Evolutionary conservation across 306 rosid species (phyloP).

Genomic region (Castanopsis chinensis): DNA sequence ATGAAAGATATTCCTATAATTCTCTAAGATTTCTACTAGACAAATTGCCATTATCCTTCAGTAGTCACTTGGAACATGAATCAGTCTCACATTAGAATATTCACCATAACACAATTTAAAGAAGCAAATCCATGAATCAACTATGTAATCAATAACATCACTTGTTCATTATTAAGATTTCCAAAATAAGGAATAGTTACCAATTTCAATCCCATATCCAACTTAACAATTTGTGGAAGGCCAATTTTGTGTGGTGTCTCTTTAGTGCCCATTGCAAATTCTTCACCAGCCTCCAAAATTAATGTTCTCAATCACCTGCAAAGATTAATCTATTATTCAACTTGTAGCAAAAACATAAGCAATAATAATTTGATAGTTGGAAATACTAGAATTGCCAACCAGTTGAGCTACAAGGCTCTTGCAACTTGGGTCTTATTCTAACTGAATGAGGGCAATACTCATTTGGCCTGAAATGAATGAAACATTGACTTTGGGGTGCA

Average conservation of each 20-base stretch:
- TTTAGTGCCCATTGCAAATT: slow-evolving; percentile 46
- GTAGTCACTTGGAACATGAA: background rate
- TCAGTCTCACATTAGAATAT: background rate
- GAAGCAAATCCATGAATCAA: background rate
- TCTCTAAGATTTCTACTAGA: background rate
- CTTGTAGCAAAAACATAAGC: no score
- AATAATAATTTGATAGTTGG: no score
- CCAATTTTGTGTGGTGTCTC: slow-evolving; percentile 37
- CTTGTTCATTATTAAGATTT: background rate
- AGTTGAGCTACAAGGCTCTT: no score
- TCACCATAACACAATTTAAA: background rate
- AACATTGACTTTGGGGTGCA: no score
- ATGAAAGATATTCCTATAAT: background rate
- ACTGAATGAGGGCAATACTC: no score
- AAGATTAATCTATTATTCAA: no score
- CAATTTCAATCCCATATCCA: slow-evolving; percentile 69
- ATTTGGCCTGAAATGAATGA: no score
- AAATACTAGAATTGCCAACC: no score
- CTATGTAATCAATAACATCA: background rate
- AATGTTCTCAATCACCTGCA: no score
- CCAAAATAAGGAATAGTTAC: slow-evolving; percentile 36
- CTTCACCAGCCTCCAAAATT: slow-evolving; percentile 2
- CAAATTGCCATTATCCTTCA: background rate
- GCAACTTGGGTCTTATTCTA: no score
- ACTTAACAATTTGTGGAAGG: slow-evolving; percentile 57